Evolutionary conservation across 768 basidiomycete species (phyloP), one percentile per base, ranked within the genome.

Genomic region (Boletus vinaceobasis): DNA sequence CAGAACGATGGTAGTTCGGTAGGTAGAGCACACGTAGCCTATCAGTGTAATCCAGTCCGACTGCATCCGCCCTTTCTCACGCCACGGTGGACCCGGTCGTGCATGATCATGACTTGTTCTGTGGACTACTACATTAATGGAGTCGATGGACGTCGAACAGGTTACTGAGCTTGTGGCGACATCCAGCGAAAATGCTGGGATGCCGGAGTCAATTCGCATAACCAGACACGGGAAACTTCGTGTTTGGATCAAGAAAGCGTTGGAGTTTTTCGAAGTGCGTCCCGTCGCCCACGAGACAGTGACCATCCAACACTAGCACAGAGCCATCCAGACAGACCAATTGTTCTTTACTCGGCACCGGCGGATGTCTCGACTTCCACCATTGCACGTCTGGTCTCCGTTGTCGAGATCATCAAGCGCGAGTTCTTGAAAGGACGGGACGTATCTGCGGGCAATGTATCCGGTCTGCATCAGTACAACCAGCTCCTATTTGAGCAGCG

Each of bases 351-450:
- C 61, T 87, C 86, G 0, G 70, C 84, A 4, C 85, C 85, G 4
- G 63, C 69, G 5, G 44, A 63, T 32, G 64, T 70, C 43, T 71
- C 70, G 4, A 64, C 68, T 15, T 70, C 74, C 3, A 76, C 80
- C 0, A 70, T 74, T 35, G 83, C 89, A 0, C 81, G 86, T 1
- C 77, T 95, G 8, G 75, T 94, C 36, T 83, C 86, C 1, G 87
- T 91, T 4, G 85, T 84, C 1, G 92, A 95, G 69, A 89, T 93
- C 52, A 81, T 92, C 62, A 93, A 93, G 64, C 81, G 92, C 27
- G 88, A 92, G 65, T 92, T 84, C 64, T 57, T 89, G 50, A 83
- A 83, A 52, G 66, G 65, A 15, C 72, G 86, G 7, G 77, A 78
- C 39, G 59, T 68, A 19, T 78, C 71, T 13, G 76, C 74, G 2